Evolutionary conservation across 169 alveolate species (phyloP), one percentile per base, ranked within the genome.

Genomic region (Plasmodium relictum): DNA sequence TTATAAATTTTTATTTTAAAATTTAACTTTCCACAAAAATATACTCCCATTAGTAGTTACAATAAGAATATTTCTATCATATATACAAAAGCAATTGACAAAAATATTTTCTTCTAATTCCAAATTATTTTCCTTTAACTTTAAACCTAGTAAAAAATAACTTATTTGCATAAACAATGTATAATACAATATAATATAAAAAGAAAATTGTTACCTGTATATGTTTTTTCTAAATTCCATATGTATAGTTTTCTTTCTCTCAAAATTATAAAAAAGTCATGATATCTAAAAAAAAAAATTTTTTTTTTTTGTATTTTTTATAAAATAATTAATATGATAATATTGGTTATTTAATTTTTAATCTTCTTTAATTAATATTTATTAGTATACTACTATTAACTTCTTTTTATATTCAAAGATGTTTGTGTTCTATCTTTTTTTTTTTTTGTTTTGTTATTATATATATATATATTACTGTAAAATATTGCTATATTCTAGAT

Each of bases 191-290:
- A 31, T 31, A 50, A 48, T 48, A 14, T 14, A 2, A 48, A 10
- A 48, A 48, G 16, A 10, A 10, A 14, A 14, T 48, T 61, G 4
- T 20, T 62, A 76, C 89, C 89, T 54, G 89, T 78, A 41, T 78
- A 78, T 24, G 89, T 78, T 12, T 24, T 18, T 45, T 78, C 89
- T 52, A 78, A 41, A 56, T 78, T 78, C 89, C 89, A 78, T 16
- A 78, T 31, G 41, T 50, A 65, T 9, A 78, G 31, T 56, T 78
- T 78, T 22, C 18, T 65, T 50, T 44, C 48, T 31, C 80, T 48
- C 9, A 78, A 66, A 26, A 78, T 78, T 78, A 78, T 18, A 65
- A 78, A 78, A 50, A 65, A 78, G 41, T 78, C 76, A n/a, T 78
- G 16, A 54, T 78, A 78, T 71, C 89, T 78, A 39, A 20, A 78